These are phyloP conservation scores for Gossypium longicalyx DNA, from an alignment of 345 rosid genomes.

Conservation along the genomic window DNA sequence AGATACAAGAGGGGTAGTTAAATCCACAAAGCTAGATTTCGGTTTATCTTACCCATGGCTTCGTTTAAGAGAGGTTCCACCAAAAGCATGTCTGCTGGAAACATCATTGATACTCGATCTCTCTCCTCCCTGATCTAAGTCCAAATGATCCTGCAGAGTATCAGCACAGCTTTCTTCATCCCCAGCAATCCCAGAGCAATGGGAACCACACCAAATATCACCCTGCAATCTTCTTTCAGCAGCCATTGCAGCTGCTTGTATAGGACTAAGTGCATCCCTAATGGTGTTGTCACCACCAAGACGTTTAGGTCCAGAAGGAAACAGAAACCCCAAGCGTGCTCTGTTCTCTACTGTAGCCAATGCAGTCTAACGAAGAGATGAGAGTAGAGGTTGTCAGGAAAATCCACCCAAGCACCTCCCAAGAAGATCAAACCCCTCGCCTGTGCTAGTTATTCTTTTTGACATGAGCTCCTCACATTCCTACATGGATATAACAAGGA, in stretches of 20 bases:
- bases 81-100: conserved; percentile 13
- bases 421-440: conserved; percentile 72
- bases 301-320: conserved; percentile 73
- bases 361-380: conserved; percentile 56
- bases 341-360: conserved; percentile 74
- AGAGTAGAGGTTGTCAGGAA: conserved; percentile 61
- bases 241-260: conserved; percentile 96
- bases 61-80: conserved; percentile 43
- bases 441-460: conserved; percentile 66
- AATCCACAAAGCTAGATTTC: conserved; percentile 34
- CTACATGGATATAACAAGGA: conserved; percentile 31
- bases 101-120: conserved; percentile 18
- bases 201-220: conserved; percentile 87
- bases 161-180: conserved; percentile 40
- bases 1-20: conserved; percentile 22
- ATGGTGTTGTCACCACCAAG: conserved; percentile 80
- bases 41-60: conserved; percentile 24
- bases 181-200: conserved; percentile 35
- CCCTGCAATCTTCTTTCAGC: conserved; percentile 87
- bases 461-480: conserved; percentile 82
- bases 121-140: conserved; percentile 21
- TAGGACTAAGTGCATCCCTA: conserved; percentile 77
- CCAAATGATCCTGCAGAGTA: conserved; percentile 25
- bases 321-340: conserved; percentile 44
- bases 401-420: conserved; percentile 80